Base-by-base conservation (phyloP, 129 eudicot genomes). In the Flaveria ramosissima region DNA sequence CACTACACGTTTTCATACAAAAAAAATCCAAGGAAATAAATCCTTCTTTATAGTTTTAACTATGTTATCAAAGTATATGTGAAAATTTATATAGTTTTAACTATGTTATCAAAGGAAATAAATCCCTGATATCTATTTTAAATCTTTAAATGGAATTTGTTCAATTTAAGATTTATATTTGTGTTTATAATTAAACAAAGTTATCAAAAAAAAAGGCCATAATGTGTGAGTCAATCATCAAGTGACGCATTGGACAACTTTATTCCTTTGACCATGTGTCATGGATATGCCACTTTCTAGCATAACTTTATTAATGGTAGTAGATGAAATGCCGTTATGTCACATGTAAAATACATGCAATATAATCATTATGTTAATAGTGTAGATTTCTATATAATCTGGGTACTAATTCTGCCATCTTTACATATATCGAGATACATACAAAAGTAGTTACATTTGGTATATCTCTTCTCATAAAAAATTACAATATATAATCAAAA, bases 361-460 rank as follows among this genome's bases (percentile, higher is more conserved):
- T 48, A 14, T 14, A 14, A 48, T 48, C 53, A 48, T 48, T 48
- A 14, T 48, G 53, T 48, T 62, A 11, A 46, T 46, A 75, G 7
- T 47, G 62, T 13, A 74, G 7, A 14, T 47, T 46, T 62, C 3
- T 47, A 64, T 9, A 63, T 62, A 45, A 14, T 62, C 23, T 0
- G 24, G 48, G 79, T 71, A 64, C 72, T 63, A 71, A 26, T 50
- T 20, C 20, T 32, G 67, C 57, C 57, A 9, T 74, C 17, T 4
- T 66, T 67, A 32, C 23, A 20, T 1, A 32, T 8, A 15, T 64
- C 74, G 7, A 66, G 15, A 32, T 66, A 51, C 41, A 52, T 6
- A 47, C 26, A 48, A 27, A 76, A 65, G 41, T 48, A 6, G 79
- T 64, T 76, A 32, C 80, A 14, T 76, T 65, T 50, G n/a, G 64